Percentiles rank a stretch among this genome's conserved stretches.
phyloP scores from a whole-genome alignment of 441 rosid species.

The Bocquillonia castaneifolia region DNA sequence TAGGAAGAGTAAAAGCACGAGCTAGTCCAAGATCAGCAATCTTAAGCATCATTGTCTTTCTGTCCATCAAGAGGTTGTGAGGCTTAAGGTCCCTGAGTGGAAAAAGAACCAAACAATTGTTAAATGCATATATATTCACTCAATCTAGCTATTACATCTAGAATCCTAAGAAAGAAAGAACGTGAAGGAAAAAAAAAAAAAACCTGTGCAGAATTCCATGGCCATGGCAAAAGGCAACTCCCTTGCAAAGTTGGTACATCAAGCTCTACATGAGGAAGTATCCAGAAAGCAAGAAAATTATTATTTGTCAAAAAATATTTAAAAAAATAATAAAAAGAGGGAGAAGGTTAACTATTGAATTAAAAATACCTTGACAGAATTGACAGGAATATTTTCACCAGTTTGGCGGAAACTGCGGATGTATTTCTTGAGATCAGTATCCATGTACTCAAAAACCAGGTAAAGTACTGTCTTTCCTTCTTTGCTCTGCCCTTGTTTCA shows the following conservation, averaged over 20 bases:
- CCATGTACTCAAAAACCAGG: constrained; percentile 93
- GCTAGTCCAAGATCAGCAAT: constrained; percentile 98
- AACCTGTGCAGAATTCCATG: constrained; percentile 95
- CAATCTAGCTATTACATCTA: neutral
- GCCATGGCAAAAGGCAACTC: constrained; percentile 93
- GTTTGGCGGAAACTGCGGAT: constrained; percentile 67
- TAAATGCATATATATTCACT: no score
- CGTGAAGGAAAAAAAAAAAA: neutral
- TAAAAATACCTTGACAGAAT: constrained; percentile 62
- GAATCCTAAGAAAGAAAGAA: neutral
- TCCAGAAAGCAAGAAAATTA: no score
- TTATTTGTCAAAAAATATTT: no score
- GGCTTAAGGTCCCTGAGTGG: constrained; percentile 85
- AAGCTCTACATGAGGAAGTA: constrained; percentile 70
- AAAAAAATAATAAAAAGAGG: neutral
- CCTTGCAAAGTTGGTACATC: constrained; percentile 97
- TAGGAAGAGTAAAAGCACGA: constrained; percentile 80
- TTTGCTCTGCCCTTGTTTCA: constrained; percentile 82
- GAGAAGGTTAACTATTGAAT: neutral
- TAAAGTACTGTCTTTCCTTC: constrained; percentile 90
- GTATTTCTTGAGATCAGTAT: constrained; percentile 87
- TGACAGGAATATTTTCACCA: constrained; percentile 47
- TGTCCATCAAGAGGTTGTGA: constrained; percentile 87
- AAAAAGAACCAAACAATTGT: neutral
- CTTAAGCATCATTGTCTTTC: constrained; percentile 68